Conservation (phyloP, 345 rosid species). For the Salix dunnii region DNA sequence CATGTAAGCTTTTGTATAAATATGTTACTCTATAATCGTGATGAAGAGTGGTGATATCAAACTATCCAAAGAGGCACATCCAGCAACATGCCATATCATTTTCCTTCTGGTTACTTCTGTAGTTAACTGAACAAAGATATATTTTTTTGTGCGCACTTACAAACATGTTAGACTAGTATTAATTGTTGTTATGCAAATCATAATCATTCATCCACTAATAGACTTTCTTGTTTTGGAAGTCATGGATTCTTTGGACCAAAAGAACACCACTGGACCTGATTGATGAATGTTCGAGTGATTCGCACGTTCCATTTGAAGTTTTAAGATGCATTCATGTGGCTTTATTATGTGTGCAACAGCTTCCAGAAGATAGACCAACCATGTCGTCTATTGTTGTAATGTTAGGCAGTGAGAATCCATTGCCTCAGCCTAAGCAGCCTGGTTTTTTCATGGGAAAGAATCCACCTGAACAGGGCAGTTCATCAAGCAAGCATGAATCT, state of each 20-base stretch:
- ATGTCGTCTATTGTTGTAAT: background rate
- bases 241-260: constrained; percentile 3
- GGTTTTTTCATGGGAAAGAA: background rate
- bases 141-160: too few species aligned
- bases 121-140: too few species aligned
- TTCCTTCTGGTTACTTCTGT: background rate
- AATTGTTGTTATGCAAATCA: too few species aligned
- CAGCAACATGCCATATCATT: background rate
- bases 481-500: background rate
- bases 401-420: background rate
- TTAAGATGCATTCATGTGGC: background rate
- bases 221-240: constrained; percentile 12
- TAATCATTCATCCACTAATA: too few species aligned
- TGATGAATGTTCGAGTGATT: background rate
- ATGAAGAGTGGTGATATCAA: background rate
- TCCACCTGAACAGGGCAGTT: background rate
- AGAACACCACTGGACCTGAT: background rate
- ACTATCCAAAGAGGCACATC: background rate
- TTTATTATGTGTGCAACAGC: background rate
- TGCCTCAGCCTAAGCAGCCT: constrained; percentile 5
- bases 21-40: too few species aligned
- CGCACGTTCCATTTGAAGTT: background rate
- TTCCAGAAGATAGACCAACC: background rate
- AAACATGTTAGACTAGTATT: background rate
- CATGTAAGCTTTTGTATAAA: background rate